Evolutionary conservation across 768 basidiomycete species (phyloP).

Genomic region (Mycena latifolia): DNA sequence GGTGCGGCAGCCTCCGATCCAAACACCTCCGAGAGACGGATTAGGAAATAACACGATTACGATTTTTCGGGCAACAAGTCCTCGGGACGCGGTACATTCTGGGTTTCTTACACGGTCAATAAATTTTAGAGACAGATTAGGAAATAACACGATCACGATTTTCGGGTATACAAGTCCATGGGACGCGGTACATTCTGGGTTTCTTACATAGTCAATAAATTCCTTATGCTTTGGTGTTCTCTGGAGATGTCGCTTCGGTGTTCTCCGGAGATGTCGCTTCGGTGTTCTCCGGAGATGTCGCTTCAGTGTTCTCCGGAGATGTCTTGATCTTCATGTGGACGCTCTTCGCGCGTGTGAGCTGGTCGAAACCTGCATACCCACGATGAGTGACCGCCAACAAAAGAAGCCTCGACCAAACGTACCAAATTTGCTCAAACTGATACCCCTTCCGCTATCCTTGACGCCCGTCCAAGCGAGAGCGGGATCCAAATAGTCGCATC

Average conservation of each 20-base stretch:
- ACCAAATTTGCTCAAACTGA: slow-evolving; percentile 94
- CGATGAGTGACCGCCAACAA: not conserved
- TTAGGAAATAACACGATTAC: slow-evolving; percentile 12
- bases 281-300: not conserved
- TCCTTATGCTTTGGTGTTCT: too few relatives aligned
- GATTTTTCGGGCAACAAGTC: too few relatives aligned
- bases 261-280: too few relatives aligned
- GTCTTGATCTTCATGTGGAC: slow-evolving; percentile 88
- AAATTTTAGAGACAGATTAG: too few relatives aligned
- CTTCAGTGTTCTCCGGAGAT: not conserved
- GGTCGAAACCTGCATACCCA: slow-evolving; percentile 77
- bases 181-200: too few relatives aligned
- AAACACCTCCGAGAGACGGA: slow-evolving; percentile 19
- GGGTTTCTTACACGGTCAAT: too few relatives aligned
- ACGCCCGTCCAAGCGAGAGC: slow-evolving; percentile 95
- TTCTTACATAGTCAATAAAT: too few relatives aligned
- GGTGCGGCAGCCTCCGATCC: not conserved
- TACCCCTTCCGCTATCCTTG: slow-evolving; percentile 92
- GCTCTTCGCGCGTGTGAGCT: slow-evolving; percentile 83
- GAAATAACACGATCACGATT: not conserved
- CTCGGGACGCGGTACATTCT: too few relatives aligned
- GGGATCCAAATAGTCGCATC: slow-evolving; percentile 93
- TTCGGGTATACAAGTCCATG: not conserved
- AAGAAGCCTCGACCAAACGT: slow-evolving; percentile 33
- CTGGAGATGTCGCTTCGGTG: too few relatives aligned